Conservation (phyloP, 805 yeast genomes). For the Wickerhamomyces rabaulensis region DNA sequence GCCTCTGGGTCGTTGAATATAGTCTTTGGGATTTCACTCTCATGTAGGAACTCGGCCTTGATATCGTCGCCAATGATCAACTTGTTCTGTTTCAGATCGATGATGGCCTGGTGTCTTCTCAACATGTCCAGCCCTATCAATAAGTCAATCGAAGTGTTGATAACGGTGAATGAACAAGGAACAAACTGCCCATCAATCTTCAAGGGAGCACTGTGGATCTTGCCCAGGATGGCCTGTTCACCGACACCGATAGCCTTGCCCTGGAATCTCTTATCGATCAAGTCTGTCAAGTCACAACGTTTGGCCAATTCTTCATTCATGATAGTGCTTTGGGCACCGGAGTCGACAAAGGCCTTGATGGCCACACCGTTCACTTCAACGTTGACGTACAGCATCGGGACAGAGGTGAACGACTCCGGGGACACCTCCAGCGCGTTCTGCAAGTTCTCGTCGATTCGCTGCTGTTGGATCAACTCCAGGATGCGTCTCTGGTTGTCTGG, state of each 20-base stretch:
- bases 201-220: constrained; percentile 84
- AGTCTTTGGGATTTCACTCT: constrained; percentile 57
- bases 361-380: constrained; percentile 74
- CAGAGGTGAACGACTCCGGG: constrained; percentile 84
- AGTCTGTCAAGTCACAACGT: constrained; percentile 57
- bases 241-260: constrained; percentile 95
- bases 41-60: constrained; percentile 67
- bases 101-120: constrained; percentile 76
- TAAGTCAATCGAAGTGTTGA: constrained; percentile 70
- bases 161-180: constrained; percentile 64
- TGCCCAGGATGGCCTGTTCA: constrained; percentile 67
- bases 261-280: constrained; percentile 72
- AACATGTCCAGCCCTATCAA: constrained; percentile 89
- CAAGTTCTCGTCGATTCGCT: constrained; percentile 75
- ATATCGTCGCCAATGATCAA: constrained; percentile 71
- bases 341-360: constrained; percentile 90
- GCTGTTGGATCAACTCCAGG: constrained; percentile 60
- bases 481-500: constrained; percentile 65
- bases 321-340: constrained; percentile 92
- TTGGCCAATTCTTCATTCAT: constrained; percentile 76
- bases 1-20: constrained; percentile 8
- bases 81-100: constrained; percentile 65
- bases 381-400: constrained; percentile 78
- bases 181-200: constrained; percentile 62
- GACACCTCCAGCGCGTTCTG: constrained; percentile 76